Percentiles rank a stretch among this genome's conserved stretches.
phyloP scores from a whole-genome alignment of 768 basidiomycete species.

The Phylloporus sp. region DNA sequence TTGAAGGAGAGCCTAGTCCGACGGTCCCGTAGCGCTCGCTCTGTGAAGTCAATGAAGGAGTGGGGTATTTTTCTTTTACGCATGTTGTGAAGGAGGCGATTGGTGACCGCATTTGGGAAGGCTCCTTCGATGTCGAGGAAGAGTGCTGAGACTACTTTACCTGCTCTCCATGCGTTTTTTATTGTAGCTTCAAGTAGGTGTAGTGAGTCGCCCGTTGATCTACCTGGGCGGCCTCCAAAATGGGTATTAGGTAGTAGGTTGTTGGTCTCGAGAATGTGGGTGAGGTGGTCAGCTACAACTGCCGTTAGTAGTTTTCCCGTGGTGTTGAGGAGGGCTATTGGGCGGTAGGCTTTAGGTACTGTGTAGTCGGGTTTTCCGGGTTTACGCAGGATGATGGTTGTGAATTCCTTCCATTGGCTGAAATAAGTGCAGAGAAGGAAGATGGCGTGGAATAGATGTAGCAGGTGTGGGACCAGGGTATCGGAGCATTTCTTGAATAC shows the following conservation, averaged over 20 bases:
- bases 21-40: not conserved
- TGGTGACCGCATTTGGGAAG: constrained; percentile 1
- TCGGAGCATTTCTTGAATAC: not conserved
- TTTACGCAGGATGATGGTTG: constrained; percentile 32
- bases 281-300: not conserved
- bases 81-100: constrained; percentile 6
- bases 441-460: not conserved
- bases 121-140: constrained; percentile 5
- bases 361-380: constrained; percentile 34
- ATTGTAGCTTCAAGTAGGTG: not conserved
- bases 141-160: not conserved
- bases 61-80: not conserved
- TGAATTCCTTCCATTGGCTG: constrained; percentile 6
- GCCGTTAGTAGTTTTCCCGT: not conserved
- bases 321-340: not conserved
- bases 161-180: not conserved
- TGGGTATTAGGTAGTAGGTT: not conserved
- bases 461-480: not conserved
- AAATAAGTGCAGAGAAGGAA: not conserved
- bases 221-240: not conserved
- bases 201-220: not conserved
- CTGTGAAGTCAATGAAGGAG: constrained; percentile 2
- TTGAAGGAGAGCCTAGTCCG: constrained; percentile 20
- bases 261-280: not conserved
- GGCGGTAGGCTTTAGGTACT: not conserved